Conservation (phyloP, 352 stramenopile genomes). For the Pythium aristosporum region DNA sequence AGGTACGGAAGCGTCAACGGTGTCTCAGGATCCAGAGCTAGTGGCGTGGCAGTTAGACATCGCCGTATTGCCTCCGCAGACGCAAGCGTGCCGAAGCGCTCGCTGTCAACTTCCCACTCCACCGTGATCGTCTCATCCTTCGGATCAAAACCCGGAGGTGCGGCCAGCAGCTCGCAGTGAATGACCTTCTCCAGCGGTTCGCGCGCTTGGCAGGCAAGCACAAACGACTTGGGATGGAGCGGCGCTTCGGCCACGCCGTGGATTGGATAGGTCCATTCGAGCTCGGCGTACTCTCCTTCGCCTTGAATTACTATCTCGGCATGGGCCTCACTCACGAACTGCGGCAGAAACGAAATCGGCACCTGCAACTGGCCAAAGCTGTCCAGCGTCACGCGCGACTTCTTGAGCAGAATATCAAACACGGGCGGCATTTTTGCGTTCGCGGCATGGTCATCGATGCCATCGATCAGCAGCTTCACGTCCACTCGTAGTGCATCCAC, state of each 20-base stretch:
- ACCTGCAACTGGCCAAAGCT: constrained; percentile 87
- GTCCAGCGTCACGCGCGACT: constrained; percentile 69
- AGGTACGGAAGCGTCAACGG: constrained; percentile 39
- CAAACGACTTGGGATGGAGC: constrained; percentile 51
- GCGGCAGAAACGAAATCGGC: constrained; percentile 89
- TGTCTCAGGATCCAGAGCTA: constrained; percentile 11
- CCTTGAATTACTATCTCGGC: constrained; percentile 69
- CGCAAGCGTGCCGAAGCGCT: constrained; percentile 56
- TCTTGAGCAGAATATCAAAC: constrained; percentile 82
- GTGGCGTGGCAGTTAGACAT: constrained; percentile 43
- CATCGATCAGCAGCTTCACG: constrained; percentile 59
- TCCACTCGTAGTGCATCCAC: constrained; percentile 74
- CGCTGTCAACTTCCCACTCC: constrained; percentile 62
- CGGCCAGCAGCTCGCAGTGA: constrained; percentile 57
- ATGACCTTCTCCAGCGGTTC: constrained; percentile 67
- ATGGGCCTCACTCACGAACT: constrained; percentile 61
- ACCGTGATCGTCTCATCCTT: constrained; percentile 49
- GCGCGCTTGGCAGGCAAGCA: constrained; percentile 64
- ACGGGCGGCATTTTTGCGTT: constrained; percentile 23
- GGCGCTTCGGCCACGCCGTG: constrained; percentile 70
- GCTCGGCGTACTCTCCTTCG: constrained; percentile 58
- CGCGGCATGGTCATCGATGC: background rate
- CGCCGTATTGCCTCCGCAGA: constrained; percentile 47
- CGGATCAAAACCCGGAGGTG: constrained; percentile 40
- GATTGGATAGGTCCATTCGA: constrained; percentile 79